Base-by-base conservation (phyloP, 129 eudicot genomes). In the Cynara cardunculus region DNA sequence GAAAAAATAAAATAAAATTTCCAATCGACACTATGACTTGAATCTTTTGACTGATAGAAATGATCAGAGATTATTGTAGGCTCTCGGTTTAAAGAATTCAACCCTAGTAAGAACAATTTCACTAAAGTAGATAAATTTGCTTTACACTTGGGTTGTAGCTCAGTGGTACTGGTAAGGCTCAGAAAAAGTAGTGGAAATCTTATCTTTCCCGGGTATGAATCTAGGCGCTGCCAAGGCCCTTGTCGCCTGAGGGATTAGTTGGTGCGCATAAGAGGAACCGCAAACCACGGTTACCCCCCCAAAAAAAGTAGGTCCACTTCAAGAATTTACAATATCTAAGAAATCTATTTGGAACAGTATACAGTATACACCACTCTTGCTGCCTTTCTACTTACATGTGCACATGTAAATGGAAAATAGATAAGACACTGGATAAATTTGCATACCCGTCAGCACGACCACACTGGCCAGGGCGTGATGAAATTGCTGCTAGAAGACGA, bases 391-490 rank as follows among this genome's bases (percentile, higher is more conserved):
- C 5, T 49, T 49, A 22, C 6, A 6, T 7, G 27, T 21, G 18
- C 2, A 44, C 1, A n/a, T 7, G 24, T 9, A 0, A 30, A 5
- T 4, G 13, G 21, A 7, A 59, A 69, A 62, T 69, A 14, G 2
- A n/a, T 27, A 1, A 1, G 18, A 9, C 1, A 56, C 0, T 30
- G 68, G 26, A 61, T 61, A 19, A 61, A 4, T 61, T 61, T 53
- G 39, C 84, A 73, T 88, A 92, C 97, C 97, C 95, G 80, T 92
- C 97, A 71, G 90, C 90, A 31, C 95, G 91, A 62, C 96, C 95
- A 35, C 91, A 92, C 74, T 92, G 93, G 74, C 97, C 96, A 56
- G 97, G 97, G 41, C 93, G 89, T 25, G 97, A 92, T 67, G 97
- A 87, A 72, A 92, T 92, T 39, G 93, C 90, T 81, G 97, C 96